Base-by-base conservation (phyloP, 371 early-diverging fungal genomes). In the Mortierella sp. region DNA sequence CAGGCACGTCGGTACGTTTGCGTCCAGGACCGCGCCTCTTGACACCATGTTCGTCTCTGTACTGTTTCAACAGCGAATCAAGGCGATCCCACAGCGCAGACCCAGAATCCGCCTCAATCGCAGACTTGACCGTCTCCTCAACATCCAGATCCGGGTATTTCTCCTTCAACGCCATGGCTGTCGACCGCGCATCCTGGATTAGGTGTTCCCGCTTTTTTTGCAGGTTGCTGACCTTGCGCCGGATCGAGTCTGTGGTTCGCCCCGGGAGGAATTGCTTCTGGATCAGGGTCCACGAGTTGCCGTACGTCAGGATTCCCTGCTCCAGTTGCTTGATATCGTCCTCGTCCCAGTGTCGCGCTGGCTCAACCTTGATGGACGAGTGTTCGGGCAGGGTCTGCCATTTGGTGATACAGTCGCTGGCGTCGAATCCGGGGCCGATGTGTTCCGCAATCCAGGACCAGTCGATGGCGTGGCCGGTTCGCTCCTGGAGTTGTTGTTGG, bases 361-460 rank as follows among this genome's bases (percentile, higher is more conserved):
- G 67, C 48, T 63, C 71, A 10, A 52, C 31, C n/a, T 45, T n/a
- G 44, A 11, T 40, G 45, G 22, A 19, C 2, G 66, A 19, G 34
- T 34, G 16, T 14, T 68, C 68, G 19, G 80, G 76, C 0, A 73
- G n/a, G 4, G 53, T 39, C 44, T 78, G 73, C 83, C 83, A 83
- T 31, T 63, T 50, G 22, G 75, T 64, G 65, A 75, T 79, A 44
- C 83, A 83, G 67, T 70, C 73, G 58, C 48, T 61, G 34, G 68
- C 73, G 45, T 72, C 70, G 40, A 78, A 61, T 6, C 74, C 79
- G n/a, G 83, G 79, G 11, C 79, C 83, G 64, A 83, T 83, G 24
- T 83, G 83, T 9, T 83, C 79, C 4, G 83, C 83, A 10, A 78
- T 66, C 83, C 83, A 83, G 19, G 34, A 1, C 83, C 83, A 83